Percentiles rank a stretch among this genome's conserved stretches.
phyloP scores from a whole-genome alignment of 108 stramenopile genomes.

The Pseudonitzschia multistriata region DNA sequence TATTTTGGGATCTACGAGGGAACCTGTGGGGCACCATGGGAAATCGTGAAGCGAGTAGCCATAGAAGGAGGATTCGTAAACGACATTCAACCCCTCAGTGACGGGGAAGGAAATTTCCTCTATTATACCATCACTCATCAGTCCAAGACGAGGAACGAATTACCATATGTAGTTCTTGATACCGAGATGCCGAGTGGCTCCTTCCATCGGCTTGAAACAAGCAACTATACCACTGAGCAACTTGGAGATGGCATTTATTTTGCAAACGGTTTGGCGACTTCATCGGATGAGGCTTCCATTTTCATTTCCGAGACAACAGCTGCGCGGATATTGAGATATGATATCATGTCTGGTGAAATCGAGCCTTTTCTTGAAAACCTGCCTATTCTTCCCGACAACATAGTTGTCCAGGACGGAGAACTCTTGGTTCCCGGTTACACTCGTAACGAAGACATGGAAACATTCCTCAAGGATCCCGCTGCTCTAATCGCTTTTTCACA shows the following conservation, averaged over 20 bases:
- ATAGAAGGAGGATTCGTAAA: not conserved
- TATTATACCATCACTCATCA: not conserved
- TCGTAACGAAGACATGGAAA: not conserved
- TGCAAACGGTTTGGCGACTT: not conserved
- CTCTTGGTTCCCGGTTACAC: not conserved
- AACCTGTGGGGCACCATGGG: not conserved
- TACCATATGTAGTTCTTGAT: not conserved
- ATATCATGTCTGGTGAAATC: not conserved
- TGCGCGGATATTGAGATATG: not conserved
- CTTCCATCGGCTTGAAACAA: not conserved
- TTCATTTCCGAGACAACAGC: not conserved
- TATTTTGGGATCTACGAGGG: not conserved
- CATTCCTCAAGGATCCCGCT: not conserved
- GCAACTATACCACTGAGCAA: not conserved
- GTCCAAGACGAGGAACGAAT: not conserved
- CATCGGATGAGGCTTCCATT: not conserved
- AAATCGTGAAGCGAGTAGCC: not conserved
- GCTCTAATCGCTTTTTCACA: not conserved
- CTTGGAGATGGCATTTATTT: not conserved
- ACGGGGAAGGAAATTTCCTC: not conserved
- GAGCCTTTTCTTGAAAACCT: not conserved
- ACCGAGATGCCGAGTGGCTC: not conserved
- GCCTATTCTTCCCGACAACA: not conserved
- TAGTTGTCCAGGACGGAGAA: not conserved
- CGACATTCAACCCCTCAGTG: not conserved